Evolutionary conservation across 805 yeast species (phyloP), one percentile per base, ranked within the genome.

Genomic region (Teunomyces atbi): DNA sequence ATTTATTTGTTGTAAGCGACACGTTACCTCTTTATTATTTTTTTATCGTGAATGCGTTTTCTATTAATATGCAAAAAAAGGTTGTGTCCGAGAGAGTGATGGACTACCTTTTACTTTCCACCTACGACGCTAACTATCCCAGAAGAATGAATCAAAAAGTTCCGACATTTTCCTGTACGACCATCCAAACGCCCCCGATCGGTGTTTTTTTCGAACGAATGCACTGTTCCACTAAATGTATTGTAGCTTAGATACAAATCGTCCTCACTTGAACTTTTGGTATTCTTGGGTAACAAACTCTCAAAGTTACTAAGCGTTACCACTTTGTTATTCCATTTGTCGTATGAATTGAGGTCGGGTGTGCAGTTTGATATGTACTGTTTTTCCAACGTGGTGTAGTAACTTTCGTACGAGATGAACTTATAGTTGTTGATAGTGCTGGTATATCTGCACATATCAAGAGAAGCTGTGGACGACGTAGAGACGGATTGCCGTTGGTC

Each of bases 281-380:
- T 26, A 15, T 26, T 26, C 20, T 42, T 20, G n/a, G 41, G 42
- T n/a, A 47, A 19, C 23, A 51, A 48, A 6, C n/a, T 13, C 20
- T 33, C 19, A 21, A 19, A 44, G 38, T 46, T 43, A 23, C 52
- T 45, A 33, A 51, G 34, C 4, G 55, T 51, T 8, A 48, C 13
- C 16, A 19, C 26, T 32, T 45, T 49, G 26, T 50, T 52, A 35
- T 43, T 48, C 77, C 77, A 72, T 46, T 57, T 64, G 49, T 70
- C 76, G 49, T 44, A 71, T 8, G 73, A 65, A 50, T 69, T 68
- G 44, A 71, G 59, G 36, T 55, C 58, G 1, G 74, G 74, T 10
- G 70, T 52, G 50, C 76, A 71, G 46, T 63, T 64, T 30, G 64
- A 59, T 16, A 72, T 68, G 52, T 64, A 69, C 45, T 60, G 64